phyloP scores from a whole-genome alignment of 208 protist genomes.

The Trypanosoma congolense region DNA sequence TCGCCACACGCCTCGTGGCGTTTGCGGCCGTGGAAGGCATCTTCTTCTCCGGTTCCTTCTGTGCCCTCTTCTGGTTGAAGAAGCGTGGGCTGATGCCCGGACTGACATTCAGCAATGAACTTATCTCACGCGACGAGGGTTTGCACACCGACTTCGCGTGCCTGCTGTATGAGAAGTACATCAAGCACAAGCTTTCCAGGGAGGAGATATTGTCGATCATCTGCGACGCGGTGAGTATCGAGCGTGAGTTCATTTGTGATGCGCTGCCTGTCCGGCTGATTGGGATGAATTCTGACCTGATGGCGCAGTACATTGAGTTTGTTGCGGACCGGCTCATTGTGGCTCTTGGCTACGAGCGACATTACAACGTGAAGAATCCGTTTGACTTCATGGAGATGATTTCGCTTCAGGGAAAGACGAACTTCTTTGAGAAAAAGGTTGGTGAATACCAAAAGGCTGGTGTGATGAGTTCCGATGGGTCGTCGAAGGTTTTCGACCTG shows the following conservation, averaged over 20 bases:
- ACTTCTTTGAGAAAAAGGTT: slow-evolving; percentile 99
- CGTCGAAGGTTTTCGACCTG: slow-evolving; percentile 82
- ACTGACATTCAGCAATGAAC: slow-evolving; percentile 98
- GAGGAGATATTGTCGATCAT: slow-evolving; percentile 89
- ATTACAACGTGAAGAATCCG: slow-evolving; percentile 96
- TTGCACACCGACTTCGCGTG: slow-evolving; percentile 99
- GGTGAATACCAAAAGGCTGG: slow-evolving; percentile 98
- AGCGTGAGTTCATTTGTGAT: slow-evolving; percentile 97
- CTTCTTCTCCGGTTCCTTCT: slow-evolving; percentile 99
- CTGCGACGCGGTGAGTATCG: slow-evolving; percentile 92
- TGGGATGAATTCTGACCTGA: slow-evolving; percentile 98
- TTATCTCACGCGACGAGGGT: slow-evolving; percentile 98
- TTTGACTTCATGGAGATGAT: slow-evolving; percentile 99
- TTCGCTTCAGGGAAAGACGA: slow-evolving; percentile 97
- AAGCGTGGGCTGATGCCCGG: slow-evolving; percentile 99
- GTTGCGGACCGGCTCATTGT: slow-evolving; percentile 98
- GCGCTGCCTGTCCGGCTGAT: slow-evolving; percentile 97
- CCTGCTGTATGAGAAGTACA: slow-evolving; percentile 92
- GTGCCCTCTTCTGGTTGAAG: slow-evolving; percentile 99
- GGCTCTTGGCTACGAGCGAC: slow-evolving; percentile 91
- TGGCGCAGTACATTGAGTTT: slow-evolving; percentile 99
- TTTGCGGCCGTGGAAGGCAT: slow-evolving; percentile 99
- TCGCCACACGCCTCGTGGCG: slow-evolving; percentile 95
- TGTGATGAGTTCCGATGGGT: slow-evolving; percentile 88
- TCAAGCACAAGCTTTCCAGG: slow-evolving; percentile 89